These are phyloP conservation scores for Acacia confusa DNA, from an alignment of 306 rosid genomes.

Conservation along the genomic window DNA sequence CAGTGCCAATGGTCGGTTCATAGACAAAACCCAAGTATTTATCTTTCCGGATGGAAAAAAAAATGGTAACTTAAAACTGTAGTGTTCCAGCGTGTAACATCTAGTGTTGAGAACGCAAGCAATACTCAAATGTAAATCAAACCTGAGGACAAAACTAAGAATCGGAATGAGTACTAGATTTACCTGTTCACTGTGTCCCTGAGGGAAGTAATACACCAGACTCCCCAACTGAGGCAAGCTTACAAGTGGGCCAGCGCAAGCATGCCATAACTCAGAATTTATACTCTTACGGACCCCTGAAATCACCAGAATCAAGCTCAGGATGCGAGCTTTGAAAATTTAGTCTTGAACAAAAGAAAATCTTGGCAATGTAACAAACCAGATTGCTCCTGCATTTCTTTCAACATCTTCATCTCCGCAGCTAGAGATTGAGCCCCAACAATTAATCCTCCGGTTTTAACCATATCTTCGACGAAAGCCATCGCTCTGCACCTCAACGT, in stretches of 20 bases:
- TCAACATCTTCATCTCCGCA: constrained; percentile 83
- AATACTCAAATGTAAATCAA: background rate
- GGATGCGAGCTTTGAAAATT: background rate
- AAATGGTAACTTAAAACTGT: background rate
- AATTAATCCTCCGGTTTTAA: constrained; percentile 46
- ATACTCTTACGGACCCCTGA: constrained; percentile 75
- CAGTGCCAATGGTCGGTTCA: background rate
- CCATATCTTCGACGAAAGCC: constrained; percentile 73
- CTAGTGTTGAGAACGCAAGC: background rate
- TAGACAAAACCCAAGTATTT: background rate
- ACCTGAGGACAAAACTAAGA: background rate
- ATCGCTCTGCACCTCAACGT: constrained; percentile 30
- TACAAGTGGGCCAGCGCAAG: constrained; percentile 98
- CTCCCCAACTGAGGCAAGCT: constrained; percentile 84
- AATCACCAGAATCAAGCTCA: constrained; percentile 17
- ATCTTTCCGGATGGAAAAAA: background rate
- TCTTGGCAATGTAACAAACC: constrained; percentile 44
- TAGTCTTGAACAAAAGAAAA: background rate
- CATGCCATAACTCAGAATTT: constrained; percentile 95
- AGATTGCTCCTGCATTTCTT: constrained; percentile 87
- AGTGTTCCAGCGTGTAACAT: background rate
- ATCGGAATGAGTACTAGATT: background rate
- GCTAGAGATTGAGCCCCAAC: constrained; percentile 54
- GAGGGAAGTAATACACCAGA: constrained; percentile 91
- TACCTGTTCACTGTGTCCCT: constrained; percentile 99